Conservation (phyloP, 139 green algal species). For the Chlorella sp. region DNA sequence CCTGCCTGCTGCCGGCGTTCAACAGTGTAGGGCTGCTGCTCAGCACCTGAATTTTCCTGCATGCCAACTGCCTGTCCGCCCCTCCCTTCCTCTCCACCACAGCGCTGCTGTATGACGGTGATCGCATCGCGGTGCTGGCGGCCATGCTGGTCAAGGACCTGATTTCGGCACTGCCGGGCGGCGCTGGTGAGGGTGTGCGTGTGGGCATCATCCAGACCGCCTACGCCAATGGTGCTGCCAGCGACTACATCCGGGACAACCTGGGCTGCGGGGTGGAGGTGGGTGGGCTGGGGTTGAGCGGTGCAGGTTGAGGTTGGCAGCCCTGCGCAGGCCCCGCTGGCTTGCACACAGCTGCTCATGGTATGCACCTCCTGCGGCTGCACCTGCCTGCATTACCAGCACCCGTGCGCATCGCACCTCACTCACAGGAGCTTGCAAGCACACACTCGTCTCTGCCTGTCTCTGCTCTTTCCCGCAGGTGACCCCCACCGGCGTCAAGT, state of each 20-base stretch:
- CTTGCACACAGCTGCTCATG: too few relatives aligned
- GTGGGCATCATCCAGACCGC: slow-evolving; percentile 98
- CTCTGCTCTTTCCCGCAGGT: too few relatives aligned
- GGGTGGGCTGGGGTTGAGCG: not conserved
- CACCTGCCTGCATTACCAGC: not conserved
- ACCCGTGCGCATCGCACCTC: too few relatives aligned
- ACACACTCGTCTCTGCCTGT: too few relatives aligned
- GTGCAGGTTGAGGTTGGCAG: too few relatives aligned
- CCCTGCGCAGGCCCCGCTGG: too few relatives aligned
- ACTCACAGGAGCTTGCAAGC: too few relatives aligned
- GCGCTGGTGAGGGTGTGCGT: slow-evolving; percentile 16
- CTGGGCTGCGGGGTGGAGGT: slow-evolving; percentile 52
- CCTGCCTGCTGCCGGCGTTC: too few relatives aligned
- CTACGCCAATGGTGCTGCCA: slow-evolving; percentile 96
- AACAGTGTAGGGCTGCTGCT: too few relatives aligned
- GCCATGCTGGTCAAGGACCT: slow-evolving; percentile 75
- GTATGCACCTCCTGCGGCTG: not conserved
- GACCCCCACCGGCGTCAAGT: slow-evolving; percentile 95
- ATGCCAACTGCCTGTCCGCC: not conserved
- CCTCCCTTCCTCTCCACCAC: not conserved
- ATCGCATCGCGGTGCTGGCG: slow-evolving; percentile 91
- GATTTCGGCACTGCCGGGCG: slow-evolving; percentile 59
- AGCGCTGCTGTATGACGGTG: slow-evolving; percentile 89
- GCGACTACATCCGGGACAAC: slow-evolving; percentile 68
- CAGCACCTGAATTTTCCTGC: too few relatives aligned